phyloP scores from a whole-genome alignment of 2,329 filamentous ascomycete genomes.

The Elsinoe necatrix region DNA sequence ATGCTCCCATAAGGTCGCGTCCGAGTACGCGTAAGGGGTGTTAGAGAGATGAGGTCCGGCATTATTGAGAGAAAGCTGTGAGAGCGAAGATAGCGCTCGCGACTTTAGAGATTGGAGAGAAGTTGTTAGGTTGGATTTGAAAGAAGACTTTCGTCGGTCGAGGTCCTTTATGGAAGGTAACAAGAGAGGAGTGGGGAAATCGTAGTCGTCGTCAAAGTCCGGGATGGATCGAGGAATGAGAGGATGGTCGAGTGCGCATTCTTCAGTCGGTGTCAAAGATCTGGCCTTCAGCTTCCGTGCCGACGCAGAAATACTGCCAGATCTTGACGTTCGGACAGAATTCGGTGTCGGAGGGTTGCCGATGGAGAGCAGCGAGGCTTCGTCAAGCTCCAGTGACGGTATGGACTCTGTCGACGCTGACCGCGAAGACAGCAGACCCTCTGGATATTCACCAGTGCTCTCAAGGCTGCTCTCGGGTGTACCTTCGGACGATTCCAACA shows the following conservation, averaged over 20 bases:
- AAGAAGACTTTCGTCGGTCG: slow-evolving; percentile 29
- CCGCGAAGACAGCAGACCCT: slow-evolving; percentile 37
- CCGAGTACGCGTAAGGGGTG: slow-evolving; percentile 43
- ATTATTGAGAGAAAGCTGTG: slow-evolving; percentile 41
- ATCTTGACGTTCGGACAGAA: slow-evolving; percentile 24
- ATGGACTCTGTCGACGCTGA: slow-evolving; percentile 53
- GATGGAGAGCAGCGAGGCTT: slow-evolving; percentile 37
- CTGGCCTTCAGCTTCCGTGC: slow-evolving; percentile 39
- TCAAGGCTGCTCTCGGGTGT: slow-evolving; percentile 34
- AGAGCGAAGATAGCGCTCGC: slow-evolving; percentile 50
- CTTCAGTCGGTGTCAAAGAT: slow-evolving; percentile 44
- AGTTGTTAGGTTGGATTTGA: slow-evolving; percentile 57
- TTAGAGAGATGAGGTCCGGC: slow-evolving; percentile 19
- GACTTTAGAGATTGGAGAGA: slow-evolving; percentile 54
- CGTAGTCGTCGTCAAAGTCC: slow-evolving; percentile 24
- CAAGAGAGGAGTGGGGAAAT: slow-evolving; percentile 23
- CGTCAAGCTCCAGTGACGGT: slow-evolving; percentile 43
- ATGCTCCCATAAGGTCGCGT: slow-evolving; percentile 53
- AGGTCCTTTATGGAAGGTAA: slow-evolving; percentile 35
- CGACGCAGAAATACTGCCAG: slow-evolving; percentile 25
- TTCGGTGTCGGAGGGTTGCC: slow-evolving; percentile 38
- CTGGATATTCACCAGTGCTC: slow-evolving; percentile 23
- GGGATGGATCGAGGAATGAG: slow-evolving; percentile 37
- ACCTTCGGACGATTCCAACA: slow-evolving; percentile 48
- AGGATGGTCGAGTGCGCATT: slow-evolving; percentile 51